Evolutionary conservation across 805 yeast species (phyloP).

Genomic region (Alloascoidea africana): DNA sequence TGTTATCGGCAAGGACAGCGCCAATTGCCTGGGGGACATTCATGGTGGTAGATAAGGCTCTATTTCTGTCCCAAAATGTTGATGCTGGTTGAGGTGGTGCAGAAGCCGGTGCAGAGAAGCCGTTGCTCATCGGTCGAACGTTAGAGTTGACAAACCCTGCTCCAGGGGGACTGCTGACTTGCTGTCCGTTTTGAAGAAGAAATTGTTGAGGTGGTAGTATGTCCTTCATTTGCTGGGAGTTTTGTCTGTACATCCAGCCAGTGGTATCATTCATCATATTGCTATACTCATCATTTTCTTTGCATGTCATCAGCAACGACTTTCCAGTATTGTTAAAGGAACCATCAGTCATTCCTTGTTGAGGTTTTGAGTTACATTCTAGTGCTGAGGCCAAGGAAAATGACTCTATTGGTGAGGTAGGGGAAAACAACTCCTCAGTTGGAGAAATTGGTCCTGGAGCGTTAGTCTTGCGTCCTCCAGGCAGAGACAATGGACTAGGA

Average conservation of each 20-base stretch:
- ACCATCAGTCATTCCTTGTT: conserved; percentile 3
- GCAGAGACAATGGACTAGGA: too few species aligned
- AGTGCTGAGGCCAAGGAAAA: conserved; percentile 8
- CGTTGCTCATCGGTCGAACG: too few species aligned
- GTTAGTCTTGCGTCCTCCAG: background rate
- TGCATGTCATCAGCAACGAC: conserved; percentile 15
- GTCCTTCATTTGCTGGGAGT: background rate
- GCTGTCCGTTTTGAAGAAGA: too few species aligned
- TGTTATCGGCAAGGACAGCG: too few species aligned
- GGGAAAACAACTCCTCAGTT: conserved; percentile 9
- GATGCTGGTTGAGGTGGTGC: background rate
- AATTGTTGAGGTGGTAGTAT: background rate
- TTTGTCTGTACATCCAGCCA: conserved; percentile 11
- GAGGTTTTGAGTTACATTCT: conserved; percentile 7
- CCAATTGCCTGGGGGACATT: background rate
- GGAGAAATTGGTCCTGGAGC: conserved; percentile 5
- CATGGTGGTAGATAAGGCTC: background rate
- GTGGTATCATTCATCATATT: conserved; percentile 15
- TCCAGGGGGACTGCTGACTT: background rate
- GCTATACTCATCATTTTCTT: conserved; percentile 15
- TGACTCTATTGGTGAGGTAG: too few species aligned
- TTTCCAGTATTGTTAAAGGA: conserved; percentile 12
- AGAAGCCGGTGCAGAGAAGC: background rate
- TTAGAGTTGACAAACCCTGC: background rate
- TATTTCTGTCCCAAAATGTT: background rate